Conservation (phyloP, 2,329 filamentous ascomycete species). For the Sporothrix globosa region DNA sequence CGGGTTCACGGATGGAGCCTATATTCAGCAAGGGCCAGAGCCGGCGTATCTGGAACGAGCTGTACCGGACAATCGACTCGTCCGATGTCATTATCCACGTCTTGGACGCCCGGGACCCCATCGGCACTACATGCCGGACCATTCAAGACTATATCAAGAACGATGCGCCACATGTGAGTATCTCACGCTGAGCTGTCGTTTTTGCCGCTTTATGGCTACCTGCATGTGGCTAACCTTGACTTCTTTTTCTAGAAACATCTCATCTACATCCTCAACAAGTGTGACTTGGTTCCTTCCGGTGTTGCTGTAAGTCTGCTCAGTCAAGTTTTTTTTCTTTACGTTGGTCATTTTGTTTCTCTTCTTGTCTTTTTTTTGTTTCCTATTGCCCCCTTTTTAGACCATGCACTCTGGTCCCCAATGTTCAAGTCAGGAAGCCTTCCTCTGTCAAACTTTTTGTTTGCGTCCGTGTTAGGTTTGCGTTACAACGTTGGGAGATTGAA, state of each 20-base stretch:
- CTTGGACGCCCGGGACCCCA: constrained; percentile 83
- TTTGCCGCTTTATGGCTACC: neutral
- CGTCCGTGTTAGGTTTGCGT: constrained; percentile 84
- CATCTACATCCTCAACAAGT: constrained; percentile 87
- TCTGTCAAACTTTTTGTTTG: constrained; percentile 48
- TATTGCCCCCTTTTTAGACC: constrained; percentile 37
- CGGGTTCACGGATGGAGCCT: constrained; percentile 70
- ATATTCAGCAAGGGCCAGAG: constrained; percentile 95
- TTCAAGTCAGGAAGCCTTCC: constrained; percentile 82
- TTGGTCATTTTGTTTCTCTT: too few species aligned
- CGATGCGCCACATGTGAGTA: constrained; percentile 74
- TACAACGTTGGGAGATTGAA: constrained; percentile 98
- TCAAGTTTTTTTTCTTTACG: constrained; percentile 30
- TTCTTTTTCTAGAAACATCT: constrained; percentile 68
- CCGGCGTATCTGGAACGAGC: constrained; percentile 95
- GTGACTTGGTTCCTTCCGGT: constrained; percentile 86
- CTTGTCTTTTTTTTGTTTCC: neutral
- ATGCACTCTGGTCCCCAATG: constrained; percentile 58
- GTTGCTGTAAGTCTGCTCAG: constrained; percentile 79
- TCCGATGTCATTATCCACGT: constrained; percentile 97
- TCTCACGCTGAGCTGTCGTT: neutral
- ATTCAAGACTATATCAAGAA: constrained; percentile 92
- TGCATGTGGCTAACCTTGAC: neutral
- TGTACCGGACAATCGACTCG: constrained; percentile 78
- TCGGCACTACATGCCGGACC: constrained; percentile 86